Evolutionary conservation across 1,284 basidiomycete genomes (phyloP), one percentile per base, ranked within the genome.

Genomic region (Fistulinella staudtii): DNA sequence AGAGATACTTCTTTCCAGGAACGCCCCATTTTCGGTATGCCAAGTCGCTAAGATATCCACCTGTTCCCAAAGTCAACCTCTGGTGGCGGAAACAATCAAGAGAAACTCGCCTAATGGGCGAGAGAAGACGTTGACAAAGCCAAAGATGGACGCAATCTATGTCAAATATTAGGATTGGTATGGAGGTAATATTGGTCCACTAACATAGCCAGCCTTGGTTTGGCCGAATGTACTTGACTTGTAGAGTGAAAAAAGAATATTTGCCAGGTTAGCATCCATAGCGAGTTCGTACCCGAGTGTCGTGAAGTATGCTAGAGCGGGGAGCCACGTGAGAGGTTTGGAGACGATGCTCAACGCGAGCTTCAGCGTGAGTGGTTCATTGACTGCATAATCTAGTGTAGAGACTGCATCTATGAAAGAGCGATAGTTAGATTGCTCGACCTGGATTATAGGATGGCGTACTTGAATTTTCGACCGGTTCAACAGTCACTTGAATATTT

Each of bases 251-350:
- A 68, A 73, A 22, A 81, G 59, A 17, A 78, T 65, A 45, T 68
- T 73, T 13, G 76, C 73, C 43, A 84, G 64, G 43, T 75, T 74
- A 8, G 76, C 74, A 49, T 85, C 77, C 30, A 85, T 69, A 1
- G 74, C 73, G 3, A 82, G 70, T 55, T 83, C 79, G 36, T 74
- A 72, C 1, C 81, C 81, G 49, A 83, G 81, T 8, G 75, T 76
- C 2, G 72, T 68, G 20, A 70, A 51, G 53, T 81, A 81, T 14
- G 71, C 74, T 10, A 80, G 54, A 1, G 75, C 63, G 2, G 78
- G 77, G 13, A 85, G 68, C 79, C 79, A 83, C 1, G 81, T 82
- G n/a, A 78, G 54, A 6, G 76, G 75, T 45, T 62, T 73, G 7
- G 52, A 18, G 22, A 77, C 33, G 36, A 81, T 67, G 29, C 56